A percentile compares a stretch with the other conserved stretches of the same genome.
Evolutionary conservation across 768 basidiomycete genomes (phyloP).

Genomic region (Mycena epipterygia): DNA sequence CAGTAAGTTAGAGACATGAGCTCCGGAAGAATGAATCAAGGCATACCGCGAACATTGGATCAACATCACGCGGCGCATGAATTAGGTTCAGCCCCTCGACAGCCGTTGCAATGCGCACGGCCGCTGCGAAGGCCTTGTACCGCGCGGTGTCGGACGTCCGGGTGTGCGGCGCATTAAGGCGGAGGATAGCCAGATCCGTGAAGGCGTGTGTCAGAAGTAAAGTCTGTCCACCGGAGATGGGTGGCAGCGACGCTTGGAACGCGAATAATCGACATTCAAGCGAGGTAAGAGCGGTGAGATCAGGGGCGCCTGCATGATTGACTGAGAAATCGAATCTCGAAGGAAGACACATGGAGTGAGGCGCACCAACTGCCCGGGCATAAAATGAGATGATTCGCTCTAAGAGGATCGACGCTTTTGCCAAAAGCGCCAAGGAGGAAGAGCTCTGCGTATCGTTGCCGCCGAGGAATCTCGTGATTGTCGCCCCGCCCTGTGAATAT

Average conservation of each 20-base stretch:
- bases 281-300: neutral
- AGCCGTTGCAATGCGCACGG: neutral
- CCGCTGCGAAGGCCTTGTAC: neutral
- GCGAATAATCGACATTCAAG: constrained; percentile 9
- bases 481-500: neutral
- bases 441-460: neutral
- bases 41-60: neutral
- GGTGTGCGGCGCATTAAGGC: constrained; percentile 4
- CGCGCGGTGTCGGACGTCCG: neutral
- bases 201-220: neutral
- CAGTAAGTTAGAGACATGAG: neutral
- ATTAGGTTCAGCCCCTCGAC: neutral
- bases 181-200: constrained; percentile 16
- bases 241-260: constrained; percentile 16
- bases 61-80: neutral
- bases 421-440: neutral
- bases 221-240: neutral
- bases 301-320: neutral
- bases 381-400: neutral
- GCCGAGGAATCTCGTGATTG: neutral
- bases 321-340: neutral
- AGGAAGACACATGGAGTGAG: neutral
- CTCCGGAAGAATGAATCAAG: too few relatives aligned
- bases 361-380: neutral
- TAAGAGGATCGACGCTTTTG: constrained; percentile 16